Percentiles rank a stretch among this genome's conserved stretches.
phyloP scores from a whole-genome alignment of 1,284 basidiomycete species.

The Quambalaria eucalypti region DNA sequence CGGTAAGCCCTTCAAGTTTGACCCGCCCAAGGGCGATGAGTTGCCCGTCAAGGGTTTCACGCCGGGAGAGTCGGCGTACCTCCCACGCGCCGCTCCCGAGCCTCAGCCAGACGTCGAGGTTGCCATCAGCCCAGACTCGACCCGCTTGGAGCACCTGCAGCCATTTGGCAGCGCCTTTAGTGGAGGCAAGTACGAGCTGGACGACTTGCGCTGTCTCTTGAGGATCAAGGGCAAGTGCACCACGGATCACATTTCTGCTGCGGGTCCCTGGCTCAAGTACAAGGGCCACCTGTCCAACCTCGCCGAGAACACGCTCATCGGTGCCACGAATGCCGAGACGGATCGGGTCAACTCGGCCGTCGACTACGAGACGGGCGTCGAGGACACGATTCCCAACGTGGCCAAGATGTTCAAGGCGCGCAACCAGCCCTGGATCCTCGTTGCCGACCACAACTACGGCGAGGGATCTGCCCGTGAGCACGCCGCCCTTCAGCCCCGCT shows the following conservation, averaged over 20 bases:
- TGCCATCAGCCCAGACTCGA: conserved; percentile 52
- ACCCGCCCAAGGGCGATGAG: conserved; percentile 72
- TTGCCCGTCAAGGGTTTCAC: conserved; percentile 78
- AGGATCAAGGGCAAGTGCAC: conserved; percentile 94
- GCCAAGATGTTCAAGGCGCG: conserved; percentile 40
- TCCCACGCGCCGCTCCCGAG: conserved; percentile 66
- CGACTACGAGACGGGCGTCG: conserved; percentile 23
- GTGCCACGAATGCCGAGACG: conserved; percentile 48
- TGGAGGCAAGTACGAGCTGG: conserved; percentile 62
- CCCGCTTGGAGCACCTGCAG: conserved; percentile 71
- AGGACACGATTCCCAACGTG: conserved; percentile 41
- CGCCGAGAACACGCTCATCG: conserved; percentile 71
- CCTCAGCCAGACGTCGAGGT: conserved; percentile 63
- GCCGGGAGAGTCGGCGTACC: conserved; percentile 65
- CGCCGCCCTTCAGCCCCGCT: conserved; percentile 89
- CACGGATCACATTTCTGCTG: conserved; percentile 59
- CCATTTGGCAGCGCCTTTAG: conserved; percentile 75
- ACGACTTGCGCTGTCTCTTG: conserved; percentile 63
- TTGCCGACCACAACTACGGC: conserved; percentile 81
- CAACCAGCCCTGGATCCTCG: conserved; percentile 66
- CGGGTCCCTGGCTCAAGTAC: conserved; percentile 81
- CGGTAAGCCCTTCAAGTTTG: conserved; percentile 73
- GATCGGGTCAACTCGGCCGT: conserved; percentile 49
- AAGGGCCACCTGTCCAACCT: conserved; percentile 87
- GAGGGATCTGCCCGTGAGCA: conserved; percentile 98